These are phyloP conservation scores for Candida tammaniensis DNA, from an alignment of 805 yeast species.

Conservation along the genomic window DNA sequence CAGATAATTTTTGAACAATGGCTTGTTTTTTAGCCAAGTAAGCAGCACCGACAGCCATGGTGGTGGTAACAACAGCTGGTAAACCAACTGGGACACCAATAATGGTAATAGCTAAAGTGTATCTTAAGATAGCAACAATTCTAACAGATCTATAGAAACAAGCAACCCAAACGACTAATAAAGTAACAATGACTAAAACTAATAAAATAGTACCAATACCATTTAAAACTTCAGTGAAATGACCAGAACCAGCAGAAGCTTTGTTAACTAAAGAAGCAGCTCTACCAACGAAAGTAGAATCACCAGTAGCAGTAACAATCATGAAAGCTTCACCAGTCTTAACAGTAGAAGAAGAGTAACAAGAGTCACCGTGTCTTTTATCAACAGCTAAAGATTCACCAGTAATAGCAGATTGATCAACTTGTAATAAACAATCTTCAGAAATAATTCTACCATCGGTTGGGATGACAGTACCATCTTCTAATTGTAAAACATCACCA, in stretches of 20 bases:
- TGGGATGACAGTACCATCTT: slow-evolving; percentile 90
- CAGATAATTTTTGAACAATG: slow-evolving; percentile 93
- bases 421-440: slow-evolving; percentile 82
- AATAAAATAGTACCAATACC: slow-evolving; percentile 93
- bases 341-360: slow-evolving; percentile 90
- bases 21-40: slow-evolving; percentile 96
- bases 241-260: slow-evolving; percentile 92
- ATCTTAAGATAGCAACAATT: slow-evolving; percentile 85
- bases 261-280: slow-evolving; percentile 96
- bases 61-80: slow-evolving; percentile 97
- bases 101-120: slow-evolving; percentile 92
- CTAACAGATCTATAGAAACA: slow-evolving; percentile 88
- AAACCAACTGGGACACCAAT: slow-evolving; percentile 98
- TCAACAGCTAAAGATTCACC: slow-evolving; percentile 97
- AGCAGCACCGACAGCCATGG: slow-evolving; percentile 99
- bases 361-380: slow-evolving; percentile 82
- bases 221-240: slow-evolving; percentile 95
- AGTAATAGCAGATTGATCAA: slow-evolving; percentile 95
- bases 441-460: slow-evolving; percentile 90
- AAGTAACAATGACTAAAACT: slow-evolving; percentile 83
- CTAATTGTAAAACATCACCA: slow-evolving; percentile 90
- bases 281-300: slow-evolving; percentile 93
- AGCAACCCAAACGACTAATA: slow-evolving; percentile 88
- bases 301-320: slow-evolving; percentile 95
- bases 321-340: slow-evolving; percentile 94